Evolutionary conservation across 371 early-diverging fungal species (phyloP), one percentile per base, ranked within the genome.

Genomic region (Mortierella sp.): DNA sequence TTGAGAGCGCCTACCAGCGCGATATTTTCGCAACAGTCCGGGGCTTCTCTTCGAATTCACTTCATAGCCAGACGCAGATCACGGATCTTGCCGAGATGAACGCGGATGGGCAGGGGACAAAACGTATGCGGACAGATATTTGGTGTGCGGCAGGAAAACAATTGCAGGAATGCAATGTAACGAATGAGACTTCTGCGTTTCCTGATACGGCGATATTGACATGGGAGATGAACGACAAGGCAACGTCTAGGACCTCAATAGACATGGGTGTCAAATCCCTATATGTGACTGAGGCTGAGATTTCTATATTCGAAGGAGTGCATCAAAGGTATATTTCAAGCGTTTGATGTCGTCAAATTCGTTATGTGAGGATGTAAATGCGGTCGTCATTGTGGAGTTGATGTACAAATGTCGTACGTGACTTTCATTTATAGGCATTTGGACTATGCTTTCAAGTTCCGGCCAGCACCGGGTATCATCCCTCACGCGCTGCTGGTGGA

Each of bases 201-300:
- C 34, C 21, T 27, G 46, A 54, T n/a, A 68, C 55, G 23, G 24
- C 38, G 24, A 60, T 54, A 34, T 48, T 74, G 38, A 51, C 65
- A 12, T 65, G 63, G 73, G 68, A 69, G 39, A 55, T 50, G 31
- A 49, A 54, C 21, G 28, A 50, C 42, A 59, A 28, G 19, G 19
- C 45, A 34, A 63, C 69, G 26, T 63, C 73, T 2, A 51, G 53
- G 6, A 21, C 56, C 10, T 64, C 26, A n/a, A 27, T 50, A 1
- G 54, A 45, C 2, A 39, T 53, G 21, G 52, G 48, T 1, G 61
- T 79, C 27, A 65, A 69, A 1, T 81, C 81, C 7, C 80, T 83
- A 6, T 86, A 79, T 60, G 45, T 86, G 18, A 82, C 83, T 6
- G 86, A 86, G 58, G 57, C 78, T 7, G 72, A 80, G 24, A 39